These are phyloP conservation scores for Neoarthrinium moseri DNA, from an alignment of 2,329 filamentous ascomycete genomes.

Conservation along the genomic window DNA sequence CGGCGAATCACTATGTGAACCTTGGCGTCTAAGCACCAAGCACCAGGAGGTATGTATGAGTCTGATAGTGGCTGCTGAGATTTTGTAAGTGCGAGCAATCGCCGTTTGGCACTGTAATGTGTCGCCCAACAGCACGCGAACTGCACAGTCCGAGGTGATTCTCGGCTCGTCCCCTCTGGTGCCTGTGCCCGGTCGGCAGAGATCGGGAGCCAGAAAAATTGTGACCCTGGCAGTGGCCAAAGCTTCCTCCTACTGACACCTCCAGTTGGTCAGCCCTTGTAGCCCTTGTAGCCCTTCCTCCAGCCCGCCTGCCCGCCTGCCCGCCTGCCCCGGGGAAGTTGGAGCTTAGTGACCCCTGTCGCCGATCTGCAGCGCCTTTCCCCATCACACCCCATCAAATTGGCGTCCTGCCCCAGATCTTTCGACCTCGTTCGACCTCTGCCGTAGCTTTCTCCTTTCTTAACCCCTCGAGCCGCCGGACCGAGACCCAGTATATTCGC, in stretches of 20 bases:
- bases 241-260: background rate
- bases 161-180: background rate
- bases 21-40: constrained; percentile 5
- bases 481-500: too few relatives aligned
- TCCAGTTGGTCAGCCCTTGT: too few relatives aligned
- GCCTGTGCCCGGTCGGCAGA: background rate
- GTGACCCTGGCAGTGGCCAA: background rate
- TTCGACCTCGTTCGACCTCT: constrained; percentile 8
- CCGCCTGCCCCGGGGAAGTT: background rate
- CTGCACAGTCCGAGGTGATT: constrained; percentile 7
- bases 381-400: constrained; percentile 11
- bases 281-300: too few relatives aligned
- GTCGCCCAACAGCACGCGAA: too few relatives aligned
- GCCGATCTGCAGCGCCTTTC: constrained; percentile 10
- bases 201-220: constrained; percentile 1
- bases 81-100: constrained; percentile 1
- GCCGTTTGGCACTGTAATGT: background rate
- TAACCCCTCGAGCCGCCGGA: too few relatives aligned
- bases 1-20: background rate
- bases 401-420: constrained; percentile 8
- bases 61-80: background rate
- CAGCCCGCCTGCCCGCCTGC: too few relatives aligned
- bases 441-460: background rate
- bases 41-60: too few relatives aligned
- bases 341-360: constrained; percentile 6